Base-by-base conservation (phyloP, 345 rosid genomes). In the Gossypium longicalyx region DNA sequence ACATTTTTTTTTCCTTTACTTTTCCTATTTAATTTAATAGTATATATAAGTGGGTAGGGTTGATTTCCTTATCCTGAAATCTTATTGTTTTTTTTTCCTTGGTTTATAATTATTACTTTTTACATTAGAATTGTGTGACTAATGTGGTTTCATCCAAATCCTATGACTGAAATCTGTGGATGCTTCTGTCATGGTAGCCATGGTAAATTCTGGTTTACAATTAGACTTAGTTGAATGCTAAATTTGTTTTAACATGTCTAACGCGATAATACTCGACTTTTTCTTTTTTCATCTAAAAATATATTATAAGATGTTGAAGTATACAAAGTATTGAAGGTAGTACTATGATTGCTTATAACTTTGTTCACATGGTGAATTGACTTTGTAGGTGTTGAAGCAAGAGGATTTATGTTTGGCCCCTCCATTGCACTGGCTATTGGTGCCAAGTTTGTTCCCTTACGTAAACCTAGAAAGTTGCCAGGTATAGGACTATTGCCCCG, bases 321-420 rank as follows among this genome's bases (percentile, higher is more conserved):
- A 51, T 51, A 16, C 45, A 9, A 69, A 69, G 9, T 69, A 58
- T 71, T 43, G 19, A 56, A 57, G 75, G 23, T 72, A 38, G 15
- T 44, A 22, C 47, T 58, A 16, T 43, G 43, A 4, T 43, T 54
- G 63, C 27, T 17, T 52, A 51, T 4, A 34, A 62, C 61, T 70
- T 54, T 47, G 82, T 44, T 64, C 44, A 67, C 48, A n/a, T 2
- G 19, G 61, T 71, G 15, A 67, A 53, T 44, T 71, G 60, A 1
- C 73, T 60, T 71, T 77, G 2, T 82, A 93, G 98, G 98, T 57
- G 84, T 91, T 53, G 98, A 93, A 83, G 97, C 97, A 19, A 80
- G 98, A 77, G 98, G 98, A 44, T 93, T 93, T 76, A 80, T 93
- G 68, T 91, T 91, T 70, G 98, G 91, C 43, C 92, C 95, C 41